Evolutionary conservation across 768 basidiomycete genomes (phyloP), one percentile per base, ranked within the genome.

Genomic region (Mycena vitilis): DNA sequence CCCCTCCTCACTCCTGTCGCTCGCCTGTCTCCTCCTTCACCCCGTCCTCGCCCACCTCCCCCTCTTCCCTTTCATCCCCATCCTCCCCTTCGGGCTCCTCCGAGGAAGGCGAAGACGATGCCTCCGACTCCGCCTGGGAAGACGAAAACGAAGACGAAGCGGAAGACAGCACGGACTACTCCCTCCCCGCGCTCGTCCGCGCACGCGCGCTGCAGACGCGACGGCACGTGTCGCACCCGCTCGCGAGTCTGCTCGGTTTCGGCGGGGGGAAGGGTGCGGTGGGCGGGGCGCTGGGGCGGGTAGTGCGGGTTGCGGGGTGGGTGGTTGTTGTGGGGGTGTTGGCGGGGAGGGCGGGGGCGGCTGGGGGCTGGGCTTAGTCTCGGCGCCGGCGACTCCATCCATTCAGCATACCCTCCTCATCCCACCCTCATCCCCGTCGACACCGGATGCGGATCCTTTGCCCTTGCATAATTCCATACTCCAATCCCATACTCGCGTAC

Each of bases 201-300:
- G 64, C 57, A 38, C 64, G 57, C 51, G 64, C 64, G 9, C 64
- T 65, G 6, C 64, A 65, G 51, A 51, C 57, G n/a, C 64, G 57
- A 40, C 51, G 64, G 40, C 64, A 65, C 57, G 44, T 51, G 13
- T 20, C 66, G 54, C 66, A 68, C 38, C 60, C 60, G 54, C 55
- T 68, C 16, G 10, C 15, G 15, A 51, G 37, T 47, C 53, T 67
- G 4, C 37, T 67, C 10, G 66, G 66, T 16, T n/a, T n/a, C n/a
- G n/a, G n/a, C n/a, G n/a, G n/a, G n/a, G n/a, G n/a, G n/a, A n/a
- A n/a, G n/a, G n/a, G n/a, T n/a, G n/a, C n/a, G n/a, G 18, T 67
- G 23, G 54, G 60, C 23, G 66, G 30, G 6, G 60, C 25, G 8
- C 23, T 57, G 13, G 16, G n/a, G 2, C 11, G 45, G n/a, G 45